These are phyloP conservation scores for Hyparrhenia diplandra DNA, from an alignment of 176 grass and related monocot species.

Conservation along the genomic window DNA sequence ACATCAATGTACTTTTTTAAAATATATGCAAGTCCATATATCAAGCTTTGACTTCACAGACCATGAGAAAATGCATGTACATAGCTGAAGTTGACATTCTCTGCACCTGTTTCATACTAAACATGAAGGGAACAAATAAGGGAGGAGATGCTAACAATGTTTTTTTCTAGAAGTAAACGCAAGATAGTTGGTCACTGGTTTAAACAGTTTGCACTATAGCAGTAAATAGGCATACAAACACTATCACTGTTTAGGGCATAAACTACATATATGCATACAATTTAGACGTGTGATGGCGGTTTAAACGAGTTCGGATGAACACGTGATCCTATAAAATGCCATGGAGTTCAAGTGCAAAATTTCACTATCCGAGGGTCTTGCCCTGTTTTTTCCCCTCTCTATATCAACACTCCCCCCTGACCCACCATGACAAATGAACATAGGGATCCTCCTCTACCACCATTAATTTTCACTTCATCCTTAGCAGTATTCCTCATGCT, in stretches of 20 bases:
- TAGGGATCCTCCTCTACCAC: too few relatives aligned
- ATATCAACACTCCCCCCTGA: too few relatives aligned
- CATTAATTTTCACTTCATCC: not conserved
- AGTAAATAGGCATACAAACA: not conserved
- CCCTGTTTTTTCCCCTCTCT: too few relatives aligned
- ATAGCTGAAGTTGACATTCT: conserved; percentile 19
- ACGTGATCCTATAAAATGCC: too few relatives aligned
- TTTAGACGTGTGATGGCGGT: not conserved
- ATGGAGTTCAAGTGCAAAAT: too few relatives aligned
- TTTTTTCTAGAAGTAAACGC: not conserved
- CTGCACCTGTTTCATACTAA: conserved; percentile 18
- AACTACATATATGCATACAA: too few relatives aligned
- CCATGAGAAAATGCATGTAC: not conserved
- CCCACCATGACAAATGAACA: too few relatives aligned
- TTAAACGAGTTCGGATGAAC: too few relatives aligned
- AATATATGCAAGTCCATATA: not conserved
- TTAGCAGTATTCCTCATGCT: not conserved
- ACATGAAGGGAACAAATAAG: not conserved
- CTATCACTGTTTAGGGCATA: not conserved
- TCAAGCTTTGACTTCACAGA: not conserved
- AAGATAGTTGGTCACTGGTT: too few relatives aligned
- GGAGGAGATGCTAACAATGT: not conserved
- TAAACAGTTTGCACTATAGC: too few relatives aligned
- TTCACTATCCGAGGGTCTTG: too few relatives aligned
- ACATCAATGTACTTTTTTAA: not conserved